Evolutionary conservation across 495 filamentous ascomycete species (phyloP).

Genomic region (Staphylotrichum longicolle): DNA sequence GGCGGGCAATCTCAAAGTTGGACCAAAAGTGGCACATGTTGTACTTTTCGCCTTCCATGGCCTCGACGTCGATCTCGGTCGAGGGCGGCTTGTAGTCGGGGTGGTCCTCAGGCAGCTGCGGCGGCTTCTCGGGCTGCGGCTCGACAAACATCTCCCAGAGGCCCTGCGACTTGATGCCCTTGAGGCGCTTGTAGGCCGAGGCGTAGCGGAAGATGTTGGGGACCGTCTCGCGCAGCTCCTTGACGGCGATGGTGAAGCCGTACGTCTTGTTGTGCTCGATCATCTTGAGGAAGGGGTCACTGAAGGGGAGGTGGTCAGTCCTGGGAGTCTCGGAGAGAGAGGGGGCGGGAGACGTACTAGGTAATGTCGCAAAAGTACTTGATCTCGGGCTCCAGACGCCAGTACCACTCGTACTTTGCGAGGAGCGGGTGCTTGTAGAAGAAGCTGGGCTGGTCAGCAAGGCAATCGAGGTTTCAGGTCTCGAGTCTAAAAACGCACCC

Average conservation of each 20-base stretch:
- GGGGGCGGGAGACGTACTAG: conserved; percentile 65
- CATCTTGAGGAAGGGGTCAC: conserved; percentile 96
- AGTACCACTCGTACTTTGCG: conserved; percentile 99
- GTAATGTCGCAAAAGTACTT: conserved; percentile 99
- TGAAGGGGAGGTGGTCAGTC: conserved; percentile 38
- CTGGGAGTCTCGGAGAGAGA: background rate
- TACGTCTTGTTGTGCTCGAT: conserved; percentile 92
- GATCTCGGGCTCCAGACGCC: conserved; percentile 99
- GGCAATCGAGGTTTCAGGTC: too few relatives aligned
- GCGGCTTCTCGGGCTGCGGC: conserved; percentile 55
- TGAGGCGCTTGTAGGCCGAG: conserved; percentile 94
- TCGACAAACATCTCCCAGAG: conserved; percentile 99
- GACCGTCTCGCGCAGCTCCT: conserved; percentile 96
- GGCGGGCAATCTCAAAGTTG: conserved; percentile 96
- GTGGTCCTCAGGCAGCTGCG: conserved; percentile 70
- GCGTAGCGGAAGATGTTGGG: conserved; percentile 99
- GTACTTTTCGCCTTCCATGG: conserved; percentile 96
- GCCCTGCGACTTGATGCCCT: conserved; percentile 87
- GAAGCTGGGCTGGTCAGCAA: conserved; percentile 56
- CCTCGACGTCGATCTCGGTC: conserved; percentile 82
- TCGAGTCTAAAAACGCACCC: conserved; percentile 54
- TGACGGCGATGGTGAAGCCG: conserved; percentile 98
- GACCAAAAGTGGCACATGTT: conserved; percentile 99
- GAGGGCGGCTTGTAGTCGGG: conserved; percentile 57
- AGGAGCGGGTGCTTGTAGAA: conserved; percentile 98